Evolutionary conservation across 1,284 basidiomycete species (phyloP).

Genomic region (Blastosporella zonata): DNA sequence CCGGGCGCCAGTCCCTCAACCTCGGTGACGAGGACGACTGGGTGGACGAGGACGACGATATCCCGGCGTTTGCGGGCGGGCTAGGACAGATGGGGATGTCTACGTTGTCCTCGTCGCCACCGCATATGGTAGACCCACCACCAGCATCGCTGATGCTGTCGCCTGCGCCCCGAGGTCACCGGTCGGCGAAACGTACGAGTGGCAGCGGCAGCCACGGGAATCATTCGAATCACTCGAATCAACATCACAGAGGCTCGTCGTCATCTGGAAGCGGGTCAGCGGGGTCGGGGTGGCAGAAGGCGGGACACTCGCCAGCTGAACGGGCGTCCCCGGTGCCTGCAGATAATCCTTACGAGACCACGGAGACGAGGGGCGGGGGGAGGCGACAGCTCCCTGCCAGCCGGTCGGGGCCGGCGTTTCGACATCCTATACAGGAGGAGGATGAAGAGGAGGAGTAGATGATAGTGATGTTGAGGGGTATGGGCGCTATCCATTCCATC

Average conservation of each 20-base stretch:
- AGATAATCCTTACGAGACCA: conserved; percentile 46
- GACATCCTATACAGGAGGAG: conserved; percentile 70
- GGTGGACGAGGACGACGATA: conserved; percentile 81
- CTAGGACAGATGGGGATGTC: conserved; percentile 60
- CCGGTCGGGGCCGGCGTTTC: conserved; percentile 62
- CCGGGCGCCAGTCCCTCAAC: conserved; percentile 56
- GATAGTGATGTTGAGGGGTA: conserved; percentile 1
- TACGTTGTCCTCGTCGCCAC: conserved; percentile 1
- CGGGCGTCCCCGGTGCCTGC: conserved; percentile 53
- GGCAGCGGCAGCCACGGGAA: background rate
- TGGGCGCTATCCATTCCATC: background rate
- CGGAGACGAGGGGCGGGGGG: conserved; percentile 49
- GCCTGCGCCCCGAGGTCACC: conserved; percentile 38
- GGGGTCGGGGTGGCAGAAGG: conserved; percentile 19
- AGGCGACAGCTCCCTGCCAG: conserved; percentile 63
- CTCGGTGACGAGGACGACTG: conserved; percentile 77
- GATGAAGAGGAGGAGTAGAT: conserved; percentile 65
- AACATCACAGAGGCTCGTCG: conserved; percentile 2
- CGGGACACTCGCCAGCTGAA: conserved; percentile 54
- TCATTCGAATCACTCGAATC: background rate
- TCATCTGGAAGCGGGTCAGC: conserved; percentile 20
- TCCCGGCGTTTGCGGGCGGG: conserved; percentile 72
- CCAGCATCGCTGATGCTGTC: conserved; percentile 32
- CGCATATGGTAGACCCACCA: conserved; percentile 18
- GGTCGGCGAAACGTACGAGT: conserved; percentile 18